A percentile compares a stretch with the other conserved stretches of the same genome.
These are phyloP conservation scores for Escallonia herrerae DNA, from an alignment of 129 eudicot species.

Conservation along the genomic window DNA sequence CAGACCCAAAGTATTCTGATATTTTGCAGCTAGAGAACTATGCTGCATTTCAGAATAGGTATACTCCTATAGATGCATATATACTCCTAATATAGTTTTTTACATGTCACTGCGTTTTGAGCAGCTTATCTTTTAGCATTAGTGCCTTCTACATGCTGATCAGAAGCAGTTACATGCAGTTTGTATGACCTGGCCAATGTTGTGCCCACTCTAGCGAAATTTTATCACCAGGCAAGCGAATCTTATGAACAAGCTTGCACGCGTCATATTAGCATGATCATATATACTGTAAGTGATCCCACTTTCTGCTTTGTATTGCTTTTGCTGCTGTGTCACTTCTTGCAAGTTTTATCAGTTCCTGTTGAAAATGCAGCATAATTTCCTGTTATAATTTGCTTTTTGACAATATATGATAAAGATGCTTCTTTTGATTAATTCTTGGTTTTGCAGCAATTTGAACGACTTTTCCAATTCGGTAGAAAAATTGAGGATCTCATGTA, in stretches of 20 bases:
- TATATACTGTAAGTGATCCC: conserved; percentile 59
- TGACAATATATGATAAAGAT: neutral
- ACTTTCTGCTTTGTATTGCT: neutral
- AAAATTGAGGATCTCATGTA: conserved; percentile 86
- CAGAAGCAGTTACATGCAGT: conserved; percentile 48
- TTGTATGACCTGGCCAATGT: conserved; percentile 95
- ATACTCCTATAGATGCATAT: conserved; percentile 10
- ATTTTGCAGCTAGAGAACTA: conserved; percentile 86
- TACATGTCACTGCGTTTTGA: neutral
- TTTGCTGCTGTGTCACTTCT: neutral
- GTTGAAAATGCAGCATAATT: neutral
- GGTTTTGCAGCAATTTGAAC: conserved; percentile 77
- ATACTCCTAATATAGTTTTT: neutral
- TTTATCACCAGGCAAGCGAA: conserved; percentile 99
- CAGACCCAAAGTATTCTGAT: conserved; percentile 77
- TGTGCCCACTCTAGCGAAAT: conserved; percentile 86
- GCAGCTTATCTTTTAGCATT: neutral
- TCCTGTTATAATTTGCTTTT: neutral
- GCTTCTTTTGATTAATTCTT: neutral
- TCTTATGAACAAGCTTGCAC: conserved; percentile 94
- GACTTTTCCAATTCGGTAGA: conserved; percentile 86
- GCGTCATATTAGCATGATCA: conserved; percentile 78
- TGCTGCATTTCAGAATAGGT: conserved; percentile 98
- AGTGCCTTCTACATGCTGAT: conserved; percentile 19
- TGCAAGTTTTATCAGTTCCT: neutral